These are phyloP conservation scores for Hordeum vulgare DNA, from an alignment of 176 grass and related monocot genomes.

Conservation along the genomic window MorexV3_pseudomolecules_assembly NC_058520.1:500718446-500718945, in stretches of 20 bases:
- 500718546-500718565: conserved; percentile 18
- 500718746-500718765: background rate
- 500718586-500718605: background rate
- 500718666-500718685: background rate
- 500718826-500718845: background rate
- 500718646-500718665: background rate
- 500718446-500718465: conserved; percentile 60
- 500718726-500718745: background rate
- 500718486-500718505: conserved; percentile 33
- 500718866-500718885: background rate
- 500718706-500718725: background rate
- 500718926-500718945: background rate
- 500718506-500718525: conserved; percentile 41
- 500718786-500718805: conserved; percentile 18
- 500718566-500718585: background rate
- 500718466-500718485: conserved; percentile 50
- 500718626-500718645: background rate
- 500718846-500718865: background rate
- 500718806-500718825: background rate
- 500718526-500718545: background rate
- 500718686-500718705: background rate
- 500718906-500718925: background rate
- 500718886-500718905: background rate
- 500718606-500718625: background rate
- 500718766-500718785: background rate